Base-by-base conservation (phyloP, 148 eudicot species). In the Camellia japonica region DNA sequence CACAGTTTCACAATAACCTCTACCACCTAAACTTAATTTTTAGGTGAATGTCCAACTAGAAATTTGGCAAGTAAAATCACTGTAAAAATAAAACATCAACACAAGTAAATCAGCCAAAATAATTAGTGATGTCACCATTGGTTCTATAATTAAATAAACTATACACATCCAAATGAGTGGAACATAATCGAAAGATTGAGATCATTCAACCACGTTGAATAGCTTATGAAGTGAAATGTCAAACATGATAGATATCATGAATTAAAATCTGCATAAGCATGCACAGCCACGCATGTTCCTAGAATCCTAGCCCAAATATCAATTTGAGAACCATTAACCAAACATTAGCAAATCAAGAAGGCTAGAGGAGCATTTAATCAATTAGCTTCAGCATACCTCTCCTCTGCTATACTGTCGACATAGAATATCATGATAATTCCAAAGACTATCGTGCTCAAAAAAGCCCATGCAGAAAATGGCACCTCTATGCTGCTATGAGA, bases 341-440 rank as follows among this genome's bases (percentile, higher is more conserved):
- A 41, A 19, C 66, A 76, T 58, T 47, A 76, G 41, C 51, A 70
- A 62, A 43, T 61, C n/a, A 44, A 43, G 5, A 59, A 62, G 49
- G 5, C 66, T 4, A 56, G 38, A 30, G 38, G 38, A 41, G 47
- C 46, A 73, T 23, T 6, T 55, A 73, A 30, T 73, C 19, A 5
- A n/a, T 60, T 46, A 44, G 43, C 12, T 77, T 30, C 73, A 66
- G 83, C 20, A 68, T 92, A 96, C 99, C 97, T 93, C 82, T 96
- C 99, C 83, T 96, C 99, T 54, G 99, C 99, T 73, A 96, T 83
- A 84, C 88, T 93, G 88, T 96, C 99, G 18, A 93, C 85, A 82
- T 96, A 96, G 80, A 89, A 96, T 87, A 93, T 91, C 87, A 96
- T 86, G 68, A 96, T 87, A 56, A 93, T 64, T 75, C 97, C 99